phyloP scores from a whole-genome alignment of 2,329 filamentous ascomycete species.

The Alternaria brassicae region DNA sequence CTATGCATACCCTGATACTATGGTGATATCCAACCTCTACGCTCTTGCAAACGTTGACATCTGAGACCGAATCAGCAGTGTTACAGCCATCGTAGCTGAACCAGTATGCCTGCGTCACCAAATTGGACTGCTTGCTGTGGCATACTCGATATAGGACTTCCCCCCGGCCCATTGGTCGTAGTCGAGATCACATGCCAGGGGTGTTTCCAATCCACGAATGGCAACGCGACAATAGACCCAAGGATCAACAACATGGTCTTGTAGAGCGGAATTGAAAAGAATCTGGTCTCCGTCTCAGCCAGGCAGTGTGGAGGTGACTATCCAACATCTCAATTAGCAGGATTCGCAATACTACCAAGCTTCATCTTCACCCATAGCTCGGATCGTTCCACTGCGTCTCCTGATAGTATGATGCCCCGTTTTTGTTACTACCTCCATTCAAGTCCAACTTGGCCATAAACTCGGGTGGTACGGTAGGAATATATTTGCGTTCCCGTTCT shows the following conservation, averaged over 20 bases:
- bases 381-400: slow-evolving; percentile 44
- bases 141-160: background rate
- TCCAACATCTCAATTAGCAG: slow-evolving; percentile 11
- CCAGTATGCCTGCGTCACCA: background rate
- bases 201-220: background rate
- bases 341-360: background rate
- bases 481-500: slow-evolving; percentile 92
- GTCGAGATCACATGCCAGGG: background rate
- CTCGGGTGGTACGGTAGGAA: slow-evolving; percentile 91
- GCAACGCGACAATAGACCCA: background rate
- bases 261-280: slow-evolving; percentile 5
- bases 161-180: background rate
- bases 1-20: slow-evolving; percentile 8
- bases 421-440: slow-evolving; percentile 48
- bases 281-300: slow-evolving; percentile 9
- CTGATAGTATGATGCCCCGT: slow-evolving; percentile 40
- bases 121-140: background rate
- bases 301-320: slow-evolving; percentile 12
- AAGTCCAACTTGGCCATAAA: slow-evolving; percentile 87
- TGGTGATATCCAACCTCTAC: slow-evolving; percentile 7
- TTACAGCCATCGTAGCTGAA: background rate
- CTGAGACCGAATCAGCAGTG: background rate
- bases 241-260: background rate
- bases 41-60: background rate
- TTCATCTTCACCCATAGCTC: slow-evolving; percentile 41